These are phyloP conservation scores for Wickerhamiella bombiphila DNA, from an alignment of 805 yeast species.

Conservation along the genomic window DNA sequence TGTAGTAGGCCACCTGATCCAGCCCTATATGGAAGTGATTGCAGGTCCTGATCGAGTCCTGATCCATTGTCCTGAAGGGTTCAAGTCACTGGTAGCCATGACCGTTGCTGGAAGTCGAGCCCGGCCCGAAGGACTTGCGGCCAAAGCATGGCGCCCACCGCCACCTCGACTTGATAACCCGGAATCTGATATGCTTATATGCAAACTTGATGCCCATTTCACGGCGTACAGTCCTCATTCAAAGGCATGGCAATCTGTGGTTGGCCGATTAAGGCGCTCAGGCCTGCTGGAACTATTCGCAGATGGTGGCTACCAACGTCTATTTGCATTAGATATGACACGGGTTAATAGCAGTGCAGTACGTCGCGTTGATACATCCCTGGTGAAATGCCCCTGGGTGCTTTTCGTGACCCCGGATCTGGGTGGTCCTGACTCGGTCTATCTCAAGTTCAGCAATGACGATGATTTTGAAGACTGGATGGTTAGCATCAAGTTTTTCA, in stretches of 20 bases:
- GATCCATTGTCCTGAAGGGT: constrained; percentile 1
- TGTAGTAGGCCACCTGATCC: constrained; percentile 15
- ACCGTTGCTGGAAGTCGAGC: constrained; percentile 13
- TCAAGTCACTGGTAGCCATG: constrained; percentile 8
- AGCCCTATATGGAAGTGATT: constrained; percentile 10
- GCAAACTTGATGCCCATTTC: constrained; percentile 14
- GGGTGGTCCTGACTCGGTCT: constrained; percentile 17
- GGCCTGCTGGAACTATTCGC: constrained; percentile 13
- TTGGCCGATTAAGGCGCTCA: constrained; percentile 10
- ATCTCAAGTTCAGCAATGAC: constrained; percentile 15
- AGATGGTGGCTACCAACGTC: constrained; percentile 3
- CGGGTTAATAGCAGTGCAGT: constrained; percentile 7
- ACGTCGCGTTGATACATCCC: constrained; percentile 13
- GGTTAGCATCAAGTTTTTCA: constrained; percentile 18
- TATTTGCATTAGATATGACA: constrained; percentile 9
- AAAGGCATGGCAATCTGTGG: constrained; percentile 11
- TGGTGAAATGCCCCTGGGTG: constrained; percentile 10
- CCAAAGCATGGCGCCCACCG: constrained; percentile 16
- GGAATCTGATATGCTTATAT: constrained; percentile 11
- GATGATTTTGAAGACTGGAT: constrained; percentile 24
- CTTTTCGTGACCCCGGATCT: constrained; percentile 15
- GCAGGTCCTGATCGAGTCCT: constrained; percentile 8
- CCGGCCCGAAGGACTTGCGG: constrained; percentile 13
- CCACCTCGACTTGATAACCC: constrained; percentile 3
- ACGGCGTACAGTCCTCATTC: constrained; percentile 8